Evolutionary conservation across 208 protist genomes (phyloP), one percentile per base, ranked within the genome.

Genomic region (Trichomonas gallinae): DNA sequence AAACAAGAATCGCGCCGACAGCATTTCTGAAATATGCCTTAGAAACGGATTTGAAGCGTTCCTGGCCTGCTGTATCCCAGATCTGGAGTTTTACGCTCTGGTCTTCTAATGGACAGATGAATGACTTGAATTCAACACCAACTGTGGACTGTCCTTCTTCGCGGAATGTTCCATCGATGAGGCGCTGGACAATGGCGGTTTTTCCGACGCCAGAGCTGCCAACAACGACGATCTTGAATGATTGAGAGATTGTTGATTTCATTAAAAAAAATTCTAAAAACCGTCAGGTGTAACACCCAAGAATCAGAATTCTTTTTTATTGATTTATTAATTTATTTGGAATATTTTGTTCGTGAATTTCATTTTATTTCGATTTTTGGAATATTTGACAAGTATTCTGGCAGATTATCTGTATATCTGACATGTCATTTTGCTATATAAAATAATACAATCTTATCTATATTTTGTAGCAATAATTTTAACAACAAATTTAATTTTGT

Each of bases 1-100:
- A 89, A 89, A 89, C 83, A 31, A 89, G 40, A 89, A 89, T 89
- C n/a, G 83, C 83, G 17, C 83, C 83, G 17, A 89, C 83, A 46
- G 83, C 83, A 31, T 89, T 89, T 89, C 83, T 89, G 36, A 89
- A 89, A 31, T 89, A 89, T 15, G 81, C 81, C 36, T 42, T 85
- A 15, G 44, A 48, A 51, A 93, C 17, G 17, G 87, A 48, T 48
- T 51, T 48, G n/a, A 48, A 93, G n/a, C 31, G 0, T 36, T 93
- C 87, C 38, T 93, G 87, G 13, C 87, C 87, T 38, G 87, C 87
- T 13, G 87, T 85, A 85, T 89, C 83, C 83, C 83, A 89, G 21
- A 89, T 89, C 42, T 89, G 83, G 8, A 89, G 40, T 48, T 89
- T 89, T 9, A 89, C 83, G 17, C 40, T 44, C 40, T 89, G 83